Conservation (phyloP, 176 grass and related monocot species). For the Avena insularis region DNA sequence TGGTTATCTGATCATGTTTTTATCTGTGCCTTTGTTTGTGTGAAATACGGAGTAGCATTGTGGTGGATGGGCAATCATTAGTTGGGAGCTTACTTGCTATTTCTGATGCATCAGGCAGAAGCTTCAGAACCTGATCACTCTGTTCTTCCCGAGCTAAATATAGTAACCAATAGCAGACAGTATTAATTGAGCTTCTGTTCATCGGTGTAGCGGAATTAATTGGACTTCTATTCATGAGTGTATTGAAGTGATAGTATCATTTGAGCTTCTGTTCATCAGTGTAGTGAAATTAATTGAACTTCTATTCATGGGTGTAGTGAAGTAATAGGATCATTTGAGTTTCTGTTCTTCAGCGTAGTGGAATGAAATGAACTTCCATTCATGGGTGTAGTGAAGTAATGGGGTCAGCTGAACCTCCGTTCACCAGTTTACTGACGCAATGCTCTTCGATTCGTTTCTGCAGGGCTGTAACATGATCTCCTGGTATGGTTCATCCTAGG, state of each 20-base stretch:
- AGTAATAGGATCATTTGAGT: not conserved
- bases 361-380: not conserved
- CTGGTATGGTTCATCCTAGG: conserved; percentile 47
- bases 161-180: conserved; percentile 13
- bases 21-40: conserved; percentile 4
- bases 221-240: not conserved
- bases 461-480: conserved; percentile 44
- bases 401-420: not conserved
- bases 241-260: not conserved
- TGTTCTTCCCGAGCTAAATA: conserved; percentile 26
- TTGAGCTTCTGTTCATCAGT: conserved; percentile 16
- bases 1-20: not conserved
- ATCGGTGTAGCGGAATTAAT: not conserved
- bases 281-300: not conserved
- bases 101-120: conserved; percentile 32
- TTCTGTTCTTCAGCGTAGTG: conserved; percentile 1
- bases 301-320: not conserved
- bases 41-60: not conserved
- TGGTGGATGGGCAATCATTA: conserved; percentile 12
- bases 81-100: conserved; percentile 8
- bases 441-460: conserved; percentile 41
- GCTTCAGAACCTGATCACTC: conserved; percentile 7
- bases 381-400: conserved; percentile 13
- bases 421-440: conserved; percentile 24
- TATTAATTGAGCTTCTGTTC: conserved; percentile 13